Percentiles rank a stretch among this genome's conserved stretches.
These are phyloP conservation scores for Aphanoascus verrucosus DNA, from an alignment of 2,329 filamentous ascomycete genomes.

Conservation along the genomic window DNA sequence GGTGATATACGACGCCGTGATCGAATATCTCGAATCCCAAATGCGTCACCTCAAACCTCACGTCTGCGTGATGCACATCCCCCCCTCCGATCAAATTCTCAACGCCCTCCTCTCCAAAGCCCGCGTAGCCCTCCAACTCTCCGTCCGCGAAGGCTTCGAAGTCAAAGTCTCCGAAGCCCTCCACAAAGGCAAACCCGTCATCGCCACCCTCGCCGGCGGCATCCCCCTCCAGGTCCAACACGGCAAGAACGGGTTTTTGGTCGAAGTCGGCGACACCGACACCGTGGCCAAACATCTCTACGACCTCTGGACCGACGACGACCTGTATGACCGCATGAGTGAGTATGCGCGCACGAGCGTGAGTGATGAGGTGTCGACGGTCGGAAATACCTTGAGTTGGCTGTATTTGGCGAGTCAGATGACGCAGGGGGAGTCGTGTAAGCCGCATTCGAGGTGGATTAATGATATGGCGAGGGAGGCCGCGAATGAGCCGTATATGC, in stretches of 20 bases:
- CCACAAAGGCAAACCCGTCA: constrained; percentile 67
- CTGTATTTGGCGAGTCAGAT: constrained; percentile 64
- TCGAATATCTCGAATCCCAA: constrained; percentile 52
- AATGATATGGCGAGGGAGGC: constrained; percentile 62
- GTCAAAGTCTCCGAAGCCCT: constrained; percentile 77
- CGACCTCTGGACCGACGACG: constrained; percentile 21
- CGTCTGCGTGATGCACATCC: constrained; percentile 65
- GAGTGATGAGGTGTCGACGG: constrained; percentile 70
- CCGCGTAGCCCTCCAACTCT: constrained; percentile 65
- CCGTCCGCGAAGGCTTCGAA: constrained; percentile 72
- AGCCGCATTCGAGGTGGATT: constrained; percentile 56
- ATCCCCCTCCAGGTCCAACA: constrained; percentile 70
- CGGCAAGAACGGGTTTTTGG: constrained; percentile 60
- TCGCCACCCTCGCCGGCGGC: constrained; percentile 64
- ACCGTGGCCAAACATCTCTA: constrained; percentile 43
- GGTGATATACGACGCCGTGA: constrained; percentile 60
- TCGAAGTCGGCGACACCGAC: constrained; percentile 58
- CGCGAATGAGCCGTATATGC: constrained; percentile 48
- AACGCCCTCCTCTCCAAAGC: constrained; percentile 65
- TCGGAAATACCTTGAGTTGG: constrained; percentile 67
- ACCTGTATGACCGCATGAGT: constrained; percentile 57
- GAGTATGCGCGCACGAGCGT: constrained; percentile 54
- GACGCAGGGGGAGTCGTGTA: constrained; percentile 46
- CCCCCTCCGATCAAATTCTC: constrained; percentile 68
- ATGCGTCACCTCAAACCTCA: constrained; percentile 54